A percentile compares a stretch with the other conserved stretches of the same genome.
Evolutionary conservation across 1,139 yeast species (phyloP).

Genomic region (Keqinozyma sinolaborantium): DNA sequence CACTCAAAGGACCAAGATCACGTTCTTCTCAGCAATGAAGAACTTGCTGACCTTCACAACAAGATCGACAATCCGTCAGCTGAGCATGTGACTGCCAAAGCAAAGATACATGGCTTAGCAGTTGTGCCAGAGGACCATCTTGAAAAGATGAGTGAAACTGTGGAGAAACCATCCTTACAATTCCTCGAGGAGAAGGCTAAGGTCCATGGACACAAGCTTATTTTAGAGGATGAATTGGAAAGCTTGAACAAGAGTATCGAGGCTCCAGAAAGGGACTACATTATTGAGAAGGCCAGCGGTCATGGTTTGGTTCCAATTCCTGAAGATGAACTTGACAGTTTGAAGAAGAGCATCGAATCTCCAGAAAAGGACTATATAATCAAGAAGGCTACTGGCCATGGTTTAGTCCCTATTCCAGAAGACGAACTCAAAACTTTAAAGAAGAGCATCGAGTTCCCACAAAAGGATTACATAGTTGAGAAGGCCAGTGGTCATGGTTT

Average conservation of each 20-base stretch:
- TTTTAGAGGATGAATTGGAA: slow-evolving; percentile 9
- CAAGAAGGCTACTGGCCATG: slow-evolving; percentile 14
- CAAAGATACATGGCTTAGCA: slow-evolving; percentile 13
- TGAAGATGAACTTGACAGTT: too few species aligned
- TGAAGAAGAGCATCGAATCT: slow-evolving; percentile 16
- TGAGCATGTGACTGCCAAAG: slow-evolving; percentile 18
- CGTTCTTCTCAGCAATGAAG: too few species aligned
- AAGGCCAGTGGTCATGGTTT: slow-evolving; percentile 23
- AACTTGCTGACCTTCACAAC: too few species aligned
- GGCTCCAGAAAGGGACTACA: slow-evolving; percentile 25
- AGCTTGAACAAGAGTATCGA: slow-evolving; percentile 10
- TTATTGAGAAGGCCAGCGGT: slow-evolving; percentile 21
- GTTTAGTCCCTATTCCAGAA: slow-evolving; percentile 4
- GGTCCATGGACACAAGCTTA: slow-evolving; percentile 8
- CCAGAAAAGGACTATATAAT: slow-evolving; percentile 26
- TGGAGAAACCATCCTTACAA: slow-evolving; percentile 19
- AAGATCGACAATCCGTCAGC: slow-evolving; percentile 21
- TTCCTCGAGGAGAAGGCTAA: slow-evolving; percentile 16
- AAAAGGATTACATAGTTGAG: slow-evolving; percentile 22
- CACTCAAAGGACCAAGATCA: too few species aligned
- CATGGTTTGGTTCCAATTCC: slow-evolving; percentile 25
- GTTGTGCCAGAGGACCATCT: slow-evolving; percentile 8
- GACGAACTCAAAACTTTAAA: too few species aligned
- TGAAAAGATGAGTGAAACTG: slow-evolving; percentile 9
- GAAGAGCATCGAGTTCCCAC: slow-evolving; percentile 24